Conservation (phyloP, 257 asterid genomes). For the Gentiana dahurica region DNA sequence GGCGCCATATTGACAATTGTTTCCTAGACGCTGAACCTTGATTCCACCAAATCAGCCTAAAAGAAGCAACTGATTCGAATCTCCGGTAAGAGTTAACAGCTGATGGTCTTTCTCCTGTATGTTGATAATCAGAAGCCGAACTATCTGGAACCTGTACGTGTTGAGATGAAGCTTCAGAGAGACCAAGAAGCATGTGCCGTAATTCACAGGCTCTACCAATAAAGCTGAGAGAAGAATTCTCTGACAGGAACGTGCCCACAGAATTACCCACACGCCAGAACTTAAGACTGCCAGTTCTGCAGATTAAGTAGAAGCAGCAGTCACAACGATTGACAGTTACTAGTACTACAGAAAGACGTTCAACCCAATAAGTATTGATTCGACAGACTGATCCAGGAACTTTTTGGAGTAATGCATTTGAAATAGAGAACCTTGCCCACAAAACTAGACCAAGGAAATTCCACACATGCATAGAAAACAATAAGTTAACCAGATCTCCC, state of each 20-base stretch:
- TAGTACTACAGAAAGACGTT: background rate
- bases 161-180: slow-evolving; percentile 37
- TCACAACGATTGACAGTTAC: background rate
- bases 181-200: slow-evolving; percentile 51
- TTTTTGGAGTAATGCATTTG: too few relatives aligned
- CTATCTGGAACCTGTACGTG: slow-evolving; percentile 31
- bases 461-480: too few relatives aligned
- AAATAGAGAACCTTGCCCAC: too few relatives aligned
- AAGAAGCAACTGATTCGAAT: slow-evolving; percentile 77
- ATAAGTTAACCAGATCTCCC: too few relatives aligned
- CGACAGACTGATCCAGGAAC: too few relatives aligned
- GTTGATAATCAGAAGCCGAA: slow-evolving; percentile 35
- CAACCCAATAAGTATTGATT: background rate
- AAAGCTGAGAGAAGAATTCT: slow-evolving; percentile 44
- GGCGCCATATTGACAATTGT: slow-evolving; percentile 93
- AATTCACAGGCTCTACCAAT: slow-evolving; percentile 66
- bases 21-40: slow-evolving; percentile 91
- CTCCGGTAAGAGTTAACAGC: slow-evolving; percentile 56
- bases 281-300: slow-evolving; percentile 54
- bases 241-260: slow-evolving; percentile 75
- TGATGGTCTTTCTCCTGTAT: slow-evolving; percentile 52
- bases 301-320: slow-evolving; percentile 8
- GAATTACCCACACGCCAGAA: slow-evolving; percentile 98
- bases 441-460: too few relatives aligned
- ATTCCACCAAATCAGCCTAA: slow-evolving; percentile 88